A percentile compares a stretch with the other conserved stretches of the same genome.
These are phyloP conservation scores for Pleurotus salmoneostramineus DNA, from an alignment of 768 basidiomycete genomes.

Conservation along the genomic window DNA sequence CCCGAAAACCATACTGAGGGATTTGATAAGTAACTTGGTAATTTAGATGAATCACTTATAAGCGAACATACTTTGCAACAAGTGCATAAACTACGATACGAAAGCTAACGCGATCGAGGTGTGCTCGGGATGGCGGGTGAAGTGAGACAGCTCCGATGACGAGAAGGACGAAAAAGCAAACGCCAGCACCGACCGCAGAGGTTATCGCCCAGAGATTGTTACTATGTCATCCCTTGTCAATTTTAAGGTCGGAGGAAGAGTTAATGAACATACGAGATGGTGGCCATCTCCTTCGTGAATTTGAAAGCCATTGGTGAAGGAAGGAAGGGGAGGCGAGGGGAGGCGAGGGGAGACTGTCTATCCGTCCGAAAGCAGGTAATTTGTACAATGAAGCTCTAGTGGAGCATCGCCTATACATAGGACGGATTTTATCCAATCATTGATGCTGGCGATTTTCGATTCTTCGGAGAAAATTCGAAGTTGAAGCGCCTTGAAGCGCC, in stretches of 20 bases:
- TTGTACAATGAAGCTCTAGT: too few relatives aligned
- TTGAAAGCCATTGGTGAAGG: not conserved
- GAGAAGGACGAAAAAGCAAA: not conserved
- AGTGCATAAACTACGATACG: slow-evolving; percentile 15
- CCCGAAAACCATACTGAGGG: slow-evolving; percentile 15
- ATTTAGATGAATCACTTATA: not conserved
- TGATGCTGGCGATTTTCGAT: too few relatives aligned
- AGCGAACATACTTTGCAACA: slow-evolving; percentile 15
- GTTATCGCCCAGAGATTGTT: not conserved
- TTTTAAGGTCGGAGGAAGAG: not conserved
- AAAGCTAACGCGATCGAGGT: slow-evolving; percentile 19
- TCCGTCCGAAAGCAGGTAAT: not conserved
- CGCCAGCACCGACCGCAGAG: not conserved
- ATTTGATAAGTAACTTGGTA: not conserved
- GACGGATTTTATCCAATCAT: too few relatives aligned
- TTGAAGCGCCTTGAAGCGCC: too few relatives aligned
- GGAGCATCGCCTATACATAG: too few relatives aligned
- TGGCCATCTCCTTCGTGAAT: not conserved
- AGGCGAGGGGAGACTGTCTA: not conserved
- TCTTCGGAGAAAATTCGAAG: too few relatives aligned
- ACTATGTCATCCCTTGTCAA: not conserved
- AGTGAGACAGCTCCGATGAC: not conserved
- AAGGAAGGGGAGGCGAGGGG: not conserved
- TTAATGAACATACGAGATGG: not conserved
- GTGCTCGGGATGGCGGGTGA: not conserved